These are phyloP conservation scores for Celoporthe dispersa DNA, from an alignment of 2,329 filamentous ascomycete species.

Conservation along the genomic window DNA sequence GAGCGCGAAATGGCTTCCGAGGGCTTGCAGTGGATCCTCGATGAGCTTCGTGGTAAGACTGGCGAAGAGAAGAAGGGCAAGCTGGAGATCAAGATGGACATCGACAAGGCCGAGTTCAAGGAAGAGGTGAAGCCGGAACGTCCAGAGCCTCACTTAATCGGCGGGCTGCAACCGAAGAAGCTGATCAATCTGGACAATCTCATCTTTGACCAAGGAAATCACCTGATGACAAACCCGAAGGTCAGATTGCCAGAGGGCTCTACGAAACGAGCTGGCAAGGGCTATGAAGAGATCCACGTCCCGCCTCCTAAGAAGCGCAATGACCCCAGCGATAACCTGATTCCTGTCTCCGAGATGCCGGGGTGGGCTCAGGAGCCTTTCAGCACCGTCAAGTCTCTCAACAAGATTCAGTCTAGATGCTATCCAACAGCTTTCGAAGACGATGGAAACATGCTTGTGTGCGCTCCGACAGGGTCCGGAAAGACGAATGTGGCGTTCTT, in stretches of 20 bases:
- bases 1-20: slow-evolving; percentile 92
- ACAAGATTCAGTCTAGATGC: slow-evolving; percentile 94
- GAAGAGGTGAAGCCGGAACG: slow-evolving; percentile 57
- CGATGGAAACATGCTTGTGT: slow-evolving; percentile 97
- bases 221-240: slow-evolving; percentile 98
- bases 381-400: slow-evolving; percentile 82
- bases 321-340: slow-evolving; percentile 78
- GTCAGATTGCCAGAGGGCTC: slow-evolving; percentile 93
- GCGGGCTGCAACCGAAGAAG: slow-evolving; percentile 83
- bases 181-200: slow-evolving; percentile 94
- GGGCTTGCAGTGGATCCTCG: slow-evolving; percentile 83
- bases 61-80: slow-evolving; percentile 65
- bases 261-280: slow-evolving; percentile 94
- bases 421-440: slow-evolving; percentile 89
- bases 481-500: slow-evolving; percentile 99
- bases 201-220: slow-evolving; percentile 96
- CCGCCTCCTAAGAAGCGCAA: slow-evolving; percentile 87
- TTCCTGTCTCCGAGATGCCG: slow-evolving; percentile 85
- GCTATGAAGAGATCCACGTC: slow-evolving; percentile 98
- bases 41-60: slow-evolving; percentile 81
- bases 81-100: slow-evolving; percentile 94
- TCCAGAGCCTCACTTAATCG: slow-evolving; percentile 71
- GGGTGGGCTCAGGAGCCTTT: slow-evolving; percentile 92
- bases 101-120: slow-evolving; percentile 70
- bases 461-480: slow-evolving; percentile 93